Conservation (phyloP, 2,329 filamentous ascomycete species). For the Fusarium citri region DNA sequence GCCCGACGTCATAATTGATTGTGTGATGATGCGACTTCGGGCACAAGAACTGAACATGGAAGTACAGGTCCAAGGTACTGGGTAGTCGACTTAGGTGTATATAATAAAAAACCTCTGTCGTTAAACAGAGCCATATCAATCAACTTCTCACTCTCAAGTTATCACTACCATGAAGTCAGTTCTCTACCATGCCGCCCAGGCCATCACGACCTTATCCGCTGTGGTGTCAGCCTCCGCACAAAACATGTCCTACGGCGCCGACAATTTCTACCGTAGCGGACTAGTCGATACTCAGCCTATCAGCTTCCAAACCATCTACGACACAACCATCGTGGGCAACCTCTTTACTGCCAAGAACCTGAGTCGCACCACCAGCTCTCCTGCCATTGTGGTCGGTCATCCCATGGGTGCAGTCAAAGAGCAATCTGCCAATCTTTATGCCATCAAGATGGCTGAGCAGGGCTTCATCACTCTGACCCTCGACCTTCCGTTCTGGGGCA, state of each 20-base stretch:
- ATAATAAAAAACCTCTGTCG: rapidly evolving
- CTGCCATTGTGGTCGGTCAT: not conserved
- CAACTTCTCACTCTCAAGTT: rapidly evolving
- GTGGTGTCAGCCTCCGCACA: not conserved
- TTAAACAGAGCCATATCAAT: rapidly evolving
- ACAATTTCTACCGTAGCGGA: conserved; percentile 6
- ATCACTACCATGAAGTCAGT: not conserved
- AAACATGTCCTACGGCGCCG: not conserved
- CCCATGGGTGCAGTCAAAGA: conserved; percentile 11
- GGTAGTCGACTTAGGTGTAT: rapidly evolving
- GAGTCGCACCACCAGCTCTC: not conserved
- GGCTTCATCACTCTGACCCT: not conserved
- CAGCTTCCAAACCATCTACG: not conserved
- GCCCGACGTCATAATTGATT: not conserved
- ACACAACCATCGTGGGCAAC: not conserved
- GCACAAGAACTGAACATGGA: rapidly evolving
- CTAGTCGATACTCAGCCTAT: not conserved
- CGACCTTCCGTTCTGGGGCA: not conserved
- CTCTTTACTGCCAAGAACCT: not conserved
- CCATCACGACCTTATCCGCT: not conserved
- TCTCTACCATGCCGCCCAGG: not conserved
- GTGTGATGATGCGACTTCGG: not conserved
- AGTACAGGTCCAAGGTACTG: rapidly evolving
- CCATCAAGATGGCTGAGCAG: not conserved
- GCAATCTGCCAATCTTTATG: not conserved